Conservation (phyloP, 768 basidiomycete species). For the Podaxis rugospora region DNA sequence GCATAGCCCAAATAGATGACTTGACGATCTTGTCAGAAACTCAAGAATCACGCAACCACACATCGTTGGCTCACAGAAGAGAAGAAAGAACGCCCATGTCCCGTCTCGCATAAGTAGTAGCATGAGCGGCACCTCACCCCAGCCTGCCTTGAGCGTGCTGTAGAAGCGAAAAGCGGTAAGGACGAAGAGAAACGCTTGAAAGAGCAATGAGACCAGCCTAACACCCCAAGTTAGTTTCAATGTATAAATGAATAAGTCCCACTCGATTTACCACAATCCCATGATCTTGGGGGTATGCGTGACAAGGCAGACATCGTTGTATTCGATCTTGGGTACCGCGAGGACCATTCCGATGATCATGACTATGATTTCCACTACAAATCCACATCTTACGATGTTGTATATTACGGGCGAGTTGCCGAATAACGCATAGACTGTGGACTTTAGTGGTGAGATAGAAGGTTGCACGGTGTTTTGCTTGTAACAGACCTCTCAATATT, state of each 20-base stretch:
- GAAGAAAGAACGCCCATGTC: constrained; percentile 35
- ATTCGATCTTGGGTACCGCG: constrained; percentile 26
- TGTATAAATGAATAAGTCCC: not conserved
- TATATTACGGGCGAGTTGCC: not conserved
- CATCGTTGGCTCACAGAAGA: constrained; percentile 28
- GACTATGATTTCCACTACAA: constrained; percentile 24
- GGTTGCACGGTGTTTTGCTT: not conserved
- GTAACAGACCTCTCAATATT: constrained; percentile 30
- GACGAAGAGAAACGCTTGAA: constrained; percentile 36
- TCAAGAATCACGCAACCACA: not conserved
- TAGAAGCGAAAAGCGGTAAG: constrained; percentile 34
- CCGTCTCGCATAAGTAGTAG: constrained; percentile 41
- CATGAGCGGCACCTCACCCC: constrained; percentile 37
- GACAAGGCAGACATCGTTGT: constrained; percentile 30
- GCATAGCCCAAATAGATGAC: constrained; percentile 6
- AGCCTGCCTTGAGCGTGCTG: constrained; percentile 27
- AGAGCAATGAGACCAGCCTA: constrained; percentile 26
- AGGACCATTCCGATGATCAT: constrained; percentile 26
- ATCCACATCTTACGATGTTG: constrained; percentile 11
- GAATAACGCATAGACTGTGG: constrained; percentile 35
- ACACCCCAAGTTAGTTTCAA: not conserved
- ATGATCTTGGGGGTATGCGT: constrained; percentile 22
- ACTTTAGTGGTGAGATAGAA: not conserved
- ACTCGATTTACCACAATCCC: constrained; percentile 25
- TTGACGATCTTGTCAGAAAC: not conserved